Percentiles rank a stretch among this genome's conserved stretches.
Conservation (phyloP, 2,329 filamentous ascomycete genomes). For the Arthroderma sp. region DNA sequence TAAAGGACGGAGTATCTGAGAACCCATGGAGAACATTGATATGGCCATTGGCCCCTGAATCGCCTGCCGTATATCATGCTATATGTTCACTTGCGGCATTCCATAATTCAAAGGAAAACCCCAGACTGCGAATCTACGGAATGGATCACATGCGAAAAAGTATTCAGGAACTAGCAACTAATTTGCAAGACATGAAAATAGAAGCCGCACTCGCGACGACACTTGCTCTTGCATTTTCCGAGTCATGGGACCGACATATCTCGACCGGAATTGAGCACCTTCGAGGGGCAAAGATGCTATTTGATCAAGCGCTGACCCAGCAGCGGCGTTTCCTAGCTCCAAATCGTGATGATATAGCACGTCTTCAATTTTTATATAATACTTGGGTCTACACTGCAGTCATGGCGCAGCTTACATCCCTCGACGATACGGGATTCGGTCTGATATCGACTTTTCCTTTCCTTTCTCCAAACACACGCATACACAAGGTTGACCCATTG, state of each 20-base stretch:
- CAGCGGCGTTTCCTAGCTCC: slow-evolving; percentile 15
- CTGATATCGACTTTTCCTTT: slow-evolving; percentile 25
- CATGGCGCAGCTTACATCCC: slow-evolving; percentile 52
- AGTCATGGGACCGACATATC: slow-evolving; percentile 58
- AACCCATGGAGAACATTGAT: slow-evolving; percentile 60
- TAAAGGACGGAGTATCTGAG: slow-evolving; percentile 55
- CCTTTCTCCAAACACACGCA: slow-evolving; percentile 29
- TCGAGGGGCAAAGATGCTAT: slow-evolving; percentile 51
- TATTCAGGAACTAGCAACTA: slow-evolving; percentile 44
- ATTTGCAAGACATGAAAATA: slow-evolving; percentile 49
- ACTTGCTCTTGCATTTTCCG: slow-evolving; percentile 53
- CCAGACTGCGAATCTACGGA: slow-evolving; percentile 46
- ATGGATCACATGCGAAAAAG: slow-evolving; percentile 57
- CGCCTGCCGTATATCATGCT: slow-evolving; percentile 53
- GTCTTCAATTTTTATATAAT: slow-evolving; percentile 55
- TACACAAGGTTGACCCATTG: slow-evolving; percentile 52
- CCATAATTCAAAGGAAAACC: slow-evolving; percentile 47
- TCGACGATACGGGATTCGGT: slow-evolving; percentile 43
- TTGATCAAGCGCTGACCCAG: slow-evolving; percentile 44
- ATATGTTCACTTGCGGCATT: slow-evolving; percentile 57
- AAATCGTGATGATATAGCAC: slow-evolving; percentile 17
- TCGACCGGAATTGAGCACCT: slow-evolving; percentile 57
- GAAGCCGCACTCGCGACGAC: slow-evolving; percentile 59
- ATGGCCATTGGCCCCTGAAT: slow-evolving; percentile 54
- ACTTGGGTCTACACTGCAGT: slow-evolving; percentile 64